Conservation (phyloP, 164 flowering plant genomes). For the Taxillus chinensis region DNA sequence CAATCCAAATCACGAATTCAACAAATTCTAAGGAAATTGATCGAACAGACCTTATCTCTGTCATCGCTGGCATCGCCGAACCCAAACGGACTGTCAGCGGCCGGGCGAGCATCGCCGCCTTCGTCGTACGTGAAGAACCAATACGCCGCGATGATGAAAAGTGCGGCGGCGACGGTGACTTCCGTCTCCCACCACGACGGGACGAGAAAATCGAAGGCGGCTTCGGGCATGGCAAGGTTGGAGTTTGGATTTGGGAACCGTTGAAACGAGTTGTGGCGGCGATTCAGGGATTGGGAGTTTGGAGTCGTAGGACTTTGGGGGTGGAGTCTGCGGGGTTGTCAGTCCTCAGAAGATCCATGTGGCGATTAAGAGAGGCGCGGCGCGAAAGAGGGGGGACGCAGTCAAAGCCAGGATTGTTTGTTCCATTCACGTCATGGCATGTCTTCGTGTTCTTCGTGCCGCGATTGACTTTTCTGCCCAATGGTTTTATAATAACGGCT, state of each 20-base stretch:
- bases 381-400: slow-evolving; percentile 10
- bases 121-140: slow-evolving; percentile 33
- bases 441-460: too few species aligned
- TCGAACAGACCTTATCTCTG: slow-evolving; percentile 3
- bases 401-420: neutral
- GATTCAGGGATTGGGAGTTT: neutral
- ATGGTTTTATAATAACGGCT: too few species aligned
- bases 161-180: slow-evolving; percentile 57
- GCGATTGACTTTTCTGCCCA: too few species aligned
- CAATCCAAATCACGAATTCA: neutral
- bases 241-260: slow-evolving; percentile 1
- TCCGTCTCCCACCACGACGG: slow-evolving; percentile 90
- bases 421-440: too few species aligned
- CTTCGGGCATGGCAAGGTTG: slow-evolving; percentile 20
- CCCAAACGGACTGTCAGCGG: slow-evolving; percentile 9
- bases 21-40: neutral
- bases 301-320: slow-evolving; percentile 9
- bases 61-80: neutral
- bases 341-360: slow-evolving; percentile 1
- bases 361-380: slow-evolving; percentile 3
- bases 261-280: neutral
- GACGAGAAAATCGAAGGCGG: slow-evolving; percentile 33
- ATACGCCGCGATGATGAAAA: slow-evolving; percentile 46
- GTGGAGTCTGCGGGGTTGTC: slow-evolving; percentile 8
- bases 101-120: slow-evolving; percentile 11